Evolutionary conservation across 345 rosid species (phyloP).

Genomic region (Populus pruinosa): DNA sequence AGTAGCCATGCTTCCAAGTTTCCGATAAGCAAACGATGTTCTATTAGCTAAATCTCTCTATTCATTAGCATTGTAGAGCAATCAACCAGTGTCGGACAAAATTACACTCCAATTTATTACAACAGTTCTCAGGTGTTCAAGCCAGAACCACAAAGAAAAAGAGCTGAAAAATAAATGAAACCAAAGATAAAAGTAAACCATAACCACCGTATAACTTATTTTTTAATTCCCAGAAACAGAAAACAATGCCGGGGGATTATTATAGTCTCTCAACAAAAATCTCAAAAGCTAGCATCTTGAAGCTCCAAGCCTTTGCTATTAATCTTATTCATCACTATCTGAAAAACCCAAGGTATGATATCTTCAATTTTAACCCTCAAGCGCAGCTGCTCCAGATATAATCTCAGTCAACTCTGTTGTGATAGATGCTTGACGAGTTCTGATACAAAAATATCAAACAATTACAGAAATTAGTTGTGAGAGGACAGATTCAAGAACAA

Average conservation of each 20-base stretch:
- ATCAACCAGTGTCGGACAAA: not conserved
- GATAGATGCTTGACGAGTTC: conserved; percentile 98
- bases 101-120: not conserved
- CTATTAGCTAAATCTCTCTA: not conserved
- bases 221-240: not conserved
- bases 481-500: not conserved
- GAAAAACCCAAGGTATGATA: not conserved
- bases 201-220: not conserved
- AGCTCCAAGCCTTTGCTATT: not conserved
- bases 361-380: conserved; percentile 46
- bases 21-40: too few species aligned
- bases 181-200: not conserved
- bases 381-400: conserved; percentile 92
- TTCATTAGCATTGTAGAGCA: not conserved
- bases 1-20: too few species aligned
- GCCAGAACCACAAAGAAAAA: not conserved
- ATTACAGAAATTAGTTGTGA: not conserved
- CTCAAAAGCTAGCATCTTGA: not conserved
- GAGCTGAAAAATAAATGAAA: not conserved
- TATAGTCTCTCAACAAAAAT: not conserved
- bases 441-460: conserved; percentile 25
- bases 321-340: not conserved
- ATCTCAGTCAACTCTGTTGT: conserved; percentile 96
- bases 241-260: not conserved
- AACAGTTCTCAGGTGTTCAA: not conserved